Base-by-base conservation (phyloP, 495 filamentous ascomycete species). In the Podospora fimiseda region DNA sequence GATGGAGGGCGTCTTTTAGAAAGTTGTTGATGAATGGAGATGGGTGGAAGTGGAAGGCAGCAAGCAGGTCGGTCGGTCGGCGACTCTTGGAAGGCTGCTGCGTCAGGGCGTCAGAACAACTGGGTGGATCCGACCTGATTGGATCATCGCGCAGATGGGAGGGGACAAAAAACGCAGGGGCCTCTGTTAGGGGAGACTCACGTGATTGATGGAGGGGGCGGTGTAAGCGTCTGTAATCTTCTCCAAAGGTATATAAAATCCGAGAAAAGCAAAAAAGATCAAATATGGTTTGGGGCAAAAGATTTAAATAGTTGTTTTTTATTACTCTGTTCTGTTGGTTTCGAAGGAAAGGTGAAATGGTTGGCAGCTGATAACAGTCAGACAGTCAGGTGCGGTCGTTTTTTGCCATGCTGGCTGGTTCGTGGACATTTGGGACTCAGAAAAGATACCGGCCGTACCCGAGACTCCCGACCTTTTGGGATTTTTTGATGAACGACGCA, bases 51-150 rank as follows among this genome's bases (percentile, higher is more conserved):
- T 49, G 56, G 57, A 60, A 59, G 61, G 60, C 61, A 59, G 56
- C 57, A 57, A 49, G 50, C 52, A 48, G 27, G 27, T 33, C 27
- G 53, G 58, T 56, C 49, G 56, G 37, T 42, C 37, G 53, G 38
- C 48, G 56, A 58, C 46, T 40, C 56, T 54, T 56, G 61, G 56
- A 57, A 58, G 53, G 60, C n/a, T n/a, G 54, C 64, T 65, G 64
- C 62, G 62, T 67, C 62, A 67, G 57, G 64, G 59, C 53, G 61
- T 58, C 61, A 60, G 59, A 60, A 55, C 55, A 23, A 46, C 51
- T 58, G 48, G 48, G 52, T 54, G 55, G 61, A 43, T 45, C 47
- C 51, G 33, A 45, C 46, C 11, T 55, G 52, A 58, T 54, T 55
- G 50, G 52, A 44, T 48, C 41, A 43, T 48, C n/a, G n/a, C n/a